Base-by-base conservation (phyloP, 129 eudicot genomes). In the Pseudognaphalium luteoalbum region DNA sequence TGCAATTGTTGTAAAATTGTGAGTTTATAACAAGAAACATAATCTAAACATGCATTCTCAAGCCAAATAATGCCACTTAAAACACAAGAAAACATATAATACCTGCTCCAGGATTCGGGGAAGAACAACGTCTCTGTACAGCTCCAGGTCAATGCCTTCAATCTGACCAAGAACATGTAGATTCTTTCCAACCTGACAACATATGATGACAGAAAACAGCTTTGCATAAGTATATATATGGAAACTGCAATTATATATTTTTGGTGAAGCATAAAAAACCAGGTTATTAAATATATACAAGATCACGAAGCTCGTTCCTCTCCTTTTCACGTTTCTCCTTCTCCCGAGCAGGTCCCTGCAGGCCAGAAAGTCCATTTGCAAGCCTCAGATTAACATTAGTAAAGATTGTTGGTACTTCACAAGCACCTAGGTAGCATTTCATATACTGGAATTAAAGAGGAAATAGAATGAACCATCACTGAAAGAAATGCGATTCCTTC, bases 231-330 rank as follows among this genome's bases (percentile, higher is more conserved):
- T 72, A 77, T 58, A 47, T 30, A 21, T 79, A 68, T 32, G 32
- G 37, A 72, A 68, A 30, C 37, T 59, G 14, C 16, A 16, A 37
- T 52, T 52, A 5, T 60, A 30, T 66, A 4, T 16, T 32, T 70
- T 33, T 60, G 68, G 73, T n/a, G 56, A 62, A 50, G 62, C 41
- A 70, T 72, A 56, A 20, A 51, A 60, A 70, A 71, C 50, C 37
- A 83, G 78, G 69, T 37, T 63, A 59, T 67, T 60, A 67, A 79
- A 66, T 74, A 62, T 32, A 83, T 93, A 93, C 98, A 85, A 93
- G 98, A 82, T 93, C 98, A 78, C 98, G 98, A 80, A 93, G 98
- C 88, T 93, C 98, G 77, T 88, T 87, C 86, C 98, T 87, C 85
- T 93, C 98, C 74, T 93, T 93, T 75, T 88, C 98, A 78, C 97